These are phyloP conservation scores for Aspergillus chevalieri DNA, from an alignment of 2,329 filamentous ascomycete species.

Conservation along the genomic window DNA sequence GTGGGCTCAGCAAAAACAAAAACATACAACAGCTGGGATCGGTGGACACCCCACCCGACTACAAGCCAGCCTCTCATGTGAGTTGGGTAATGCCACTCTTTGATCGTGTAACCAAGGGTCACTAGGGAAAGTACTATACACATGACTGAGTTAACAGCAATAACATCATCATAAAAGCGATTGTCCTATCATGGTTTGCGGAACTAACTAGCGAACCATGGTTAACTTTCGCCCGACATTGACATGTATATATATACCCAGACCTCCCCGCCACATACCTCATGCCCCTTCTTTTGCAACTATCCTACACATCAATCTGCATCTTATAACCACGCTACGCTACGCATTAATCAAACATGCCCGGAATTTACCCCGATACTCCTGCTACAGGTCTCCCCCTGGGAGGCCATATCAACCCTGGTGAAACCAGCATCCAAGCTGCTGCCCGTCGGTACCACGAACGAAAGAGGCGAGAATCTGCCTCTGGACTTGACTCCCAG, in stretches of 20 bases:
- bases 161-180: neutral
- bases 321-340: neutral
- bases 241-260: neutral
- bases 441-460: neutral
- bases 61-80: too few relatives aligned
- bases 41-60: too few relatives aligned
- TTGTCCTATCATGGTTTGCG: neutral
- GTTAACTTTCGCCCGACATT: neutral
- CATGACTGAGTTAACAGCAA: neutral
- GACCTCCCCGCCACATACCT: neutral
- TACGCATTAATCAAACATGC: neutral
- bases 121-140: neutral
- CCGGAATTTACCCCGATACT: neutral
- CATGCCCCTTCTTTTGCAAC: neutral
- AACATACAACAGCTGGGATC: too few relatives aligned
- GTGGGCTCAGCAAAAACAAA: too few relatives aligned
- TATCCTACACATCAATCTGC: neutral
- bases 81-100: too few relatives aligned
- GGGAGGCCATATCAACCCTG: neutral
- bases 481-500: neutral
- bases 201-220: neutral
- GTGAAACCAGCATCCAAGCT: neutral
- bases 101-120: too few relatives aligned
- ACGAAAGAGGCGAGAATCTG: neutral
- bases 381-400: neutral